Base-by-base conservation (phyloP, 169 alveolate genomes). In the Miamiensis avidus region DNA sequence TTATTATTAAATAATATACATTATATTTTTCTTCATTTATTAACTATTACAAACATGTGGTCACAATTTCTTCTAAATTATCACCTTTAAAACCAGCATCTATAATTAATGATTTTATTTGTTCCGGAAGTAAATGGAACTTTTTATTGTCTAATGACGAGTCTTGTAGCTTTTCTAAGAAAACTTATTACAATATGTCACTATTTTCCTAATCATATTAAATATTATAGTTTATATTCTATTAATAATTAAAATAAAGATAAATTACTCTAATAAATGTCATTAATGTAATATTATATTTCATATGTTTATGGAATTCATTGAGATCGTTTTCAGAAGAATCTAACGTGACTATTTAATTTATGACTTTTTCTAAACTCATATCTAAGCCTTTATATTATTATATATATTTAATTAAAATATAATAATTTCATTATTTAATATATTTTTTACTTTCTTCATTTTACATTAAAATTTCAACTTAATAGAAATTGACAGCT, bases 51-150 rank as follows among this genome's bases (percentile, higher is more conserved):
- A 81, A 86, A 30, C 87, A 82, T 0, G 86, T 79, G 27, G 81
- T 65, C 0, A 86, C 84, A 0, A 86, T 86, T 32, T 65, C 84
- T 1, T 86, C 90, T 75, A 86, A 31, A 81, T 86, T 86, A 74
- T 86, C 90, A 28, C 90, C 90, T 69, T 86, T 86, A 75, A 81
- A 86, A 49, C 90, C 90, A 16, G 90, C 82, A 33, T 86, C 90
- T 31, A 65, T 32, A 0, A 86, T 86, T 25, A 81, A 26, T n/a
- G 77, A 30, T 65, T 86, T 86, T 0, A 86, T 81, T 86, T 86
- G 78, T 33, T 86, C 90, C 65, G 64, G 29, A 11, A 78, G 29
- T 28, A 86, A 79, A 34, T 86, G 90, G 76, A 34, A 86, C 49
- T 86, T 86, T 15, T 34, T 86, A 74, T 86, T 82, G 0, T 65